phyloP scores from a whole-genome alignment of 202 grass and related monocot genomes.

The Thinopyrum obtusiflorum region DNA sequence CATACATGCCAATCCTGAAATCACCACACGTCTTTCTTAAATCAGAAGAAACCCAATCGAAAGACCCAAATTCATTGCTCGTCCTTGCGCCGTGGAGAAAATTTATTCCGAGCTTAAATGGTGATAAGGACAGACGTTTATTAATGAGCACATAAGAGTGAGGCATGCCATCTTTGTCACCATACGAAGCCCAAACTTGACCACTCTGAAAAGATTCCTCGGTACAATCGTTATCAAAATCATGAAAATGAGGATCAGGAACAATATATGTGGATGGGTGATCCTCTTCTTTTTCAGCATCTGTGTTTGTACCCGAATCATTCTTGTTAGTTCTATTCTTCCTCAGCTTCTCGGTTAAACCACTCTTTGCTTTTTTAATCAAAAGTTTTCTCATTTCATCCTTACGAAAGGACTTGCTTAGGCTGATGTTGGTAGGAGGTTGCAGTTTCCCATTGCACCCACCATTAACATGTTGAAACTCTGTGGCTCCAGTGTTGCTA shows the following conservation, averaged over 20 bases:
- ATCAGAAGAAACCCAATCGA: conserved; percentile 73
- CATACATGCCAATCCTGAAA: conserved; percentile 58
- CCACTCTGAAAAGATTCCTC: conserved; percentile 60
- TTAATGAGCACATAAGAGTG: conserved; percentile 74
- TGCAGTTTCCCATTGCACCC: neutral
- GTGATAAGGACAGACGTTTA: conserved; percentile 58
- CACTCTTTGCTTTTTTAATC: conserved; percentile 21
- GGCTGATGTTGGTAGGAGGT: neutral
- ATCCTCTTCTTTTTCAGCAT: conserved; percentile 8
- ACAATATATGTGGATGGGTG: conserved; percentile 45
- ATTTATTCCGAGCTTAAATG: conserved; percentile 66
- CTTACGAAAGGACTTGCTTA: neutral
- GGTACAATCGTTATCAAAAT: conserved; percentile 73
- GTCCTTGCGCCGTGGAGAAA: conserved; percentile 43
- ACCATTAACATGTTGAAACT: conserved; percentile 24
- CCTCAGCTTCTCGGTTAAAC: conserved; percentile 29
- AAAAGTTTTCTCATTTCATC: conserved; percentile 29
- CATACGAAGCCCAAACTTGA: conserved; percentile 87
- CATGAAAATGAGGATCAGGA: conserved; percentile 82
- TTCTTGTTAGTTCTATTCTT: conserved; percentile 20
- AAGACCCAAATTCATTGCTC: conserved; percentile 69
- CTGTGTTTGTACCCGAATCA: conserved; percentile 11
- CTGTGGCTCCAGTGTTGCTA: conserved; percentile 18
- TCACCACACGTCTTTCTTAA: conserved; percentile 83
- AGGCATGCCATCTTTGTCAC: conserved; percentile 89